Evolutionary conservation across 768 basidiomycete species (phyloP), one percentile per base, ranked within the genome.

Genomic region (Termitomyces eurrhizus): DNA sequence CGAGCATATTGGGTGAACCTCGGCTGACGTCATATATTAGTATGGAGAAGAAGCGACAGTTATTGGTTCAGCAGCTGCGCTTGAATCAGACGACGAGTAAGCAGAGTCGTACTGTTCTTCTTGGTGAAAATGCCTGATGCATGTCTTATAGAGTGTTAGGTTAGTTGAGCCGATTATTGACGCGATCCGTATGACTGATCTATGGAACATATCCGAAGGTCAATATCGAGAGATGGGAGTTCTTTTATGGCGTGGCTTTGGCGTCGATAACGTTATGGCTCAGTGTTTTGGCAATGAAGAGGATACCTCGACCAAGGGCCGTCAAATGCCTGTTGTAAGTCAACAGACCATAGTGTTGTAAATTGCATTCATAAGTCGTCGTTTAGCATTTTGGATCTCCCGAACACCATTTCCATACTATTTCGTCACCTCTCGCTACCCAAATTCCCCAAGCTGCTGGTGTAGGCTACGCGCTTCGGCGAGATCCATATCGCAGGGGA

Each of bases 391-490:
- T 94, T 72, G 92, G 93, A 14, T 93, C 93, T 6, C 80, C 83
- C 1, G 75, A 85, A 59, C 84, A 90, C 60, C 95, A 96, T 71
- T 96, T 95, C 71, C 92, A 95, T 74, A 93, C 92, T 21, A 97
- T 97, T 62, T 97, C 95, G 3, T 95, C 92, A 7, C 91, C 95
- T 1, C 80, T 98, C 32, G 93, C 90, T 11, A 98, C 95, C 1
- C 95, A 98, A 74, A 92, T 97, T 65, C 94, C 93, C 7, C 93
- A 95, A 73, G 95, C 93, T 26, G 94, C 95, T 0, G 95, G 95
- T 16, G 93, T 96, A 7, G 95, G 84, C 0, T 96, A 92, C 68
- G 93, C 95, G 0, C 79, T 98, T 58, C 88, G 88, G 66, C 87
- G 94, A 4, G 87, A 90, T 48, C 88, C 88, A 0, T 75, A 73